A percentile compares a stretch with the other conserved stretches of the same genome.
Evolutionary conservation across 139 green algal species (phyloP).

Genomic region (Volvox africanus): DNA sequence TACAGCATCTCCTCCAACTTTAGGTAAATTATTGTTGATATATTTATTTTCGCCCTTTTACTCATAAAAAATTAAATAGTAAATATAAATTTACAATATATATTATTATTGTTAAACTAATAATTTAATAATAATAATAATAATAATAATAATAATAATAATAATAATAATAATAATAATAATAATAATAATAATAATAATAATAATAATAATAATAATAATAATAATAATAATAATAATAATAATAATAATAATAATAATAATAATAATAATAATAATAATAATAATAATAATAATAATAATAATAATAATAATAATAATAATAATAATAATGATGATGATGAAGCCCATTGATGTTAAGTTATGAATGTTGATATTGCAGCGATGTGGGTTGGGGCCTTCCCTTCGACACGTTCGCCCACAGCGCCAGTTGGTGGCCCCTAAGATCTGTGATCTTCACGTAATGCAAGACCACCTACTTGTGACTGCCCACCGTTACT

Average conservation of each 20-base stretch:
- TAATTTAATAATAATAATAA: background rate
- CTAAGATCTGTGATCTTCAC: too few species aligned
- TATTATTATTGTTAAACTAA: background rate
- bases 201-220: background rate
- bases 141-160: conserved; percentile 7
- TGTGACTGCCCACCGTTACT: too few species aligned
- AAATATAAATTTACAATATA: background rate
- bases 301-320: background rate
- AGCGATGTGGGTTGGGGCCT: too few species aligned
- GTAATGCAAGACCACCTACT: too few species aligned
- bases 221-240: background rate
- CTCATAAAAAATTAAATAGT: too few species aligned
- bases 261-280: background rate
- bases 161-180: background rate
- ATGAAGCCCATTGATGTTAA: background rate
- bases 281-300: background rate
- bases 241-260: background rate
- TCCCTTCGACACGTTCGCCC: too few species aligned
- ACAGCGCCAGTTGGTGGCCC: too few species aligned
- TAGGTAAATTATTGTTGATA: too few species aligned
- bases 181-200: background rate
- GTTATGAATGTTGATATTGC: too few species aligned
- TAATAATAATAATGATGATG: background rate
- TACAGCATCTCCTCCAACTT: too few species aligned
- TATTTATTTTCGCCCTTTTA: too few species aligned